Percentiles rank a stretch among this genome's conserved stretches.
These are phyloP conservation scores for Buxus sempervirens DNA, from an alignment of 164 flowering plant genomes.

Conservation along the genomic window DNA sequence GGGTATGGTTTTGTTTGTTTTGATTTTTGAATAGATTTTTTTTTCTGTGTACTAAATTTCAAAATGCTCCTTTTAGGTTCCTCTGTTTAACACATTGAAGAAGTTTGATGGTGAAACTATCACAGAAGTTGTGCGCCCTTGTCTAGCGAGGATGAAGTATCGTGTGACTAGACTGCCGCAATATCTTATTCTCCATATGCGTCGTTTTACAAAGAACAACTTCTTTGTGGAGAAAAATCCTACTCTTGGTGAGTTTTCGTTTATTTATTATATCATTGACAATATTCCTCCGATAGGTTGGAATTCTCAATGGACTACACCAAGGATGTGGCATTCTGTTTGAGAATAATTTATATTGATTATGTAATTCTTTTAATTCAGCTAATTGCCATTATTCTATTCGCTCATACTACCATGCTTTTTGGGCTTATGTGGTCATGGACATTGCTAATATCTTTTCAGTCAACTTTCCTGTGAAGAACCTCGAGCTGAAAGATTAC, in stretches of 20 bases:
- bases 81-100: constrained; percentile 86
- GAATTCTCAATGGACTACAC: neutral
- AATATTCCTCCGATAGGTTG: too few species aligned
- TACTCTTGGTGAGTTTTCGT: constrained; percentile 69
- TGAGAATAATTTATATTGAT: neutral
- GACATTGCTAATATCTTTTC: constrained; percentile 15
- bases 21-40: too few species aligned
- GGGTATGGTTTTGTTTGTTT: too few species aligned
- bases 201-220: constrained; percentile 91
- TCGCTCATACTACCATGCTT: neutral
- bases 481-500: constrained; percentile 91
- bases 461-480: constrained; percentile 98
- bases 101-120: constrained; percentile 93
- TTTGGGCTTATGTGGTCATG: neutral
- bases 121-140: constrained; percentile 95
- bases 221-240: constrained; percentile 96
- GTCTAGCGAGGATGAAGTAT: constrained; percentile 88
- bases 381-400: neutral
- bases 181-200: constrained; percentile 94
- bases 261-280: neutral
- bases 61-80: constrained; percentile 50
- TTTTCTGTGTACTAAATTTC: constrained; percentile 1
- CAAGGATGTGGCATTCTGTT: neutral
- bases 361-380: neutral
- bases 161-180: constrained; percentile 84